Evolutionary conservation across 148 eudicot genomes (phyloP), one percentile per base, ranked within the genome.

Genomic region (Vaccinium myrtillus): DNA sequence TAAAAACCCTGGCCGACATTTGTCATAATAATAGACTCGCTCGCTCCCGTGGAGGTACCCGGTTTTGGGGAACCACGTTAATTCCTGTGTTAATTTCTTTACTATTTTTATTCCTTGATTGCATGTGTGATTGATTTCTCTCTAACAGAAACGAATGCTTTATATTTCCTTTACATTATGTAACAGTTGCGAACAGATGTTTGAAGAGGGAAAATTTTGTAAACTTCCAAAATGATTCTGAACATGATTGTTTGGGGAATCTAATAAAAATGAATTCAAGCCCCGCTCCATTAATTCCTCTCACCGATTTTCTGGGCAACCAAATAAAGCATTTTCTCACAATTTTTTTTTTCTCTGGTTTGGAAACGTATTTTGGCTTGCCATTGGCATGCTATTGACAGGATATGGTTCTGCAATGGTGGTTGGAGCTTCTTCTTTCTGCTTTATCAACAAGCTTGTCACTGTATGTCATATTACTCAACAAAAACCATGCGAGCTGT

Each of bases 381-480:
- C 90, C 63, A 67, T 91, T 39, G 75, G 82, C 79, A 70, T 89
- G 89, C 70, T 89, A 70, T 70, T 87, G 32, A 77, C 74, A 25
- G 92, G 90, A 23, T 91, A 91, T 86, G 91, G 82, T 43, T 76
- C 83, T 39, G 88, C 91, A 48, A 18, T 86, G 67, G 86, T 86
- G 21, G n/a, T 89, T 4, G 89, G 91, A 53, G 87, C 85, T 83
- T 77, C 80, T 58, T 83, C 89, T 7, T 10, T 91, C 2, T 61
- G 56, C 76, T 46, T 86, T 0, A 59, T 80, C 25, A 23, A 54
- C 43, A 89, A 86, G 70, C 50, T 83, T 30, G 74, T 86, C 71
- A 85, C 83, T 9, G 88, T 89, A 91, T 3, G 88, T 67, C 59
- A 50, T 77, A 23, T n/a, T 23, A 21, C 61, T 53, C 43, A 5